Evolutionary conservation across 2,329 filamentous ascomycete genomes (phyloP).

Genomic region (Aspergillus sp.): DNA sequence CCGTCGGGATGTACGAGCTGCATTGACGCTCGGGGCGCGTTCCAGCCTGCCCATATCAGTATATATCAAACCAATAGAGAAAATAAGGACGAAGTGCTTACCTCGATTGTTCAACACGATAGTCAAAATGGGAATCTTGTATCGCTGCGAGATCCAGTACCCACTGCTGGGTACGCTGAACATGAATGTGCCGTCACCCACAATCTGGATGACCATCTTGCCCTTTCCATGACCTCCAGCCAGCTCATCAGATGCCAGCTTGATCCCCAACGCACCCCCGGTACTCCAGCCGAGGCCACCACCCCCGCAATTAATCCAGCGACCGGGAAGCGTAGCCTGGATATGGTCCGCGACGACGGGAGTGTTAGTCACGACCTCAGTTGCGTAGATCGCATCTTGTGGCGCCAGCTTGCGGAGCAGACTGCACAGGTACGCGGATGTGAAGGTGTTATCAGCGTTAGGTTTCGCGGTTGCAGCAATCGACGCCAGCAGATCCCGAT

Average conservation of each 20-base stretch:
- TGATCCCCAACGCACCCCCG: slow-evolving; percentile 70
- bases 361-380: slow-evolving; percentile 10
- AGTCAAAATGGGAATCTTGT: slow-evolving; percentile 61
- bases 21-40: slow-evolving; percentile 49
- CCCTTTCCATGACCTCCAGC: neutral
- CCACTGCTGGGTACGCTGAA: slow-evolving; percentile 63
- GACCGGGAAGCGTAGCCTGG: slow-evolving; percentile 22
- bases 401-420: slow-evolving; percentile 5
- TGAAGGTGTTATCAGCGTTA: slow-evolving; percentile 1
- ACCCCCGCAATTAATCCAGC: slow-evolving; percentile 63
- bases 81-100: slow-evolving; percentile 33
- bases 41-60: slow-evolving; percentile 45
- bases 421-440: slow-evolving; percentile 6
- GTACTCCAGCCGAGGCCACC: slow-evolving; percentile 77
- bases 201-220: slow-evolving; percentile 23
- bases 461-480: slow-evolving; percentile 2
- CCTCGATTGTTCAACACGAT: slow-evolving; percentile 67
- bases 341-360: slow-evolving; percentile 8
- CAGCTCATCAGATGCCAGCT: slow-evolving; percentile 53
- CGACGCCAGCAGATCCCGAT: neutral
- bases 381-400: slow-evolving; percentile 5
- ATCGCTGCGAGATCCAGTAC: slow-evolving; percentile 65
- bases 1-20: slow-evolving; percentile 62
- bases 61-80: neutral
- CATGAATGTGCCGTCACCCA: slow-evolving; percentile 64